Percentiles rank a stretch among this genome's conserved stretches.
Evolutionary conservation across 495 filamentous ascomycete genomes (phyloP).

Genomic region (Penicillium odoratum): DNA sequence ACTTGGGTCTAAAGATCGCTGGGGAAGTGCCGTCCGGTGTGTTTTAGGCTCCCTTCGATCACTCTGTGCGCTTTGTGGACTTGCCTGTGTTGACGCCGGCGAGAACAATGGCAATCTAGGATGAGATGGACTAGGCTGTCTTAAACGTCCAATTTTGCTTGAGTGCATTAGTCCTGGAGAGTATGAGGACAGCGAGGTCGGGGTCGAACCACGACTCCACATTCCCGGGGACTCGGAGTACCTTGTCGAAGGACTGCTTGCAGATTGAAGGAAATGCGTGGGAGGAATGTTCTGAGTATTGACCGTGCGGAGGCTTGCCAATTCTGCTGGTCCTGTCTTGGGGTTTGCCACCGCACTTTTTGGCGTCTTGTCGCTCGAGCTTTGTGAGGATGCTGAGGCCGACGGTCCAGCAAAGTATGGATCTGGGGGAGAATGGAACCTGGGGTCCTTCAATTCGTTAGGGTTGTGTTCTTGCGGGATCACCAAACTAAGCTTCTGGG

Average conservation of each 20-base stretch:
- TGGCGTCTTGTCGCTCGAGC: slow-evolving; percentile 14
- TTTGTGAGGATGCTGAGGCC: slow-evolving; percentile 11
- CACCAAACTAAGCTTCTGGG: slow-evolving; percentile 38
- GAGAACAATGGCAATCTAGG: slow-evolving; percentile 64
- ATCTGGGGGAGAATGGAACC: slow-evolving; percentile 3
- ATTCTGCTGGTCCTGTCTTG: slow-evolving; percentile 37
- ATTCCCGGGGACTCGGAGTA: slow-evolving; percentile 90
- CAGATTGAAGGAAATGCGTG: slow-evolving; percentile 65
- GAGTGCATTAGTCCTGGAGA: slow-evolving; percentile 78
- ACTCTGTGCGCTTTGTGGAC: slow-evolving; percentile 62
- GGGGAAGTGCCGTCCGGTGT: slow-evolving; percentile 51
- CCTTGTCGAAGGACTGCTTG: slow-evolving; percentile 86
- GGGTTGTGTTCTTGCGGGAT: slow-evolving; percentile 30
- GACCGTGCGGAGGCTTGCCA: slow-evolving; percentile 48
- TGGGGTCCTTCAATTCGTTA: slow-evolving; percentile 11
- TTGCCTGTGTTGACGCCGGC: slow-evolving; percentile 45
- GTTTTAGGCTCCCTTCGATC: slow-evolving; percentile 62
- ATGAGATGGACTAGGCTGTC: slow-evolving; percentile 64
- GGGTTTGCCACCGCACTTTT: slow-evolving; percentile 19
- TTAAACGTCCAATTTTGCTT: slow-evolving; percentile 54
- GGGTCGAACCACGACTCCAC: slow-evolving; percentile 88
- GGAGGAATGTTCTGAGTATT: slow-evolving; percentile 62
- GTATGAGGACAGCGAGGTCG: slow-evolving; percentile 95
- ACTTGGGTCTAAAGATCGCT: slow-evolving; percentile 4
- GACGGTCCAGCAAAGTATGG: slow-evolving; percentile 10